phyloP scores from a whole-genome alignment of 2,329 filamentous ascomycete species.

The Exophiala bonariae region DNA sequence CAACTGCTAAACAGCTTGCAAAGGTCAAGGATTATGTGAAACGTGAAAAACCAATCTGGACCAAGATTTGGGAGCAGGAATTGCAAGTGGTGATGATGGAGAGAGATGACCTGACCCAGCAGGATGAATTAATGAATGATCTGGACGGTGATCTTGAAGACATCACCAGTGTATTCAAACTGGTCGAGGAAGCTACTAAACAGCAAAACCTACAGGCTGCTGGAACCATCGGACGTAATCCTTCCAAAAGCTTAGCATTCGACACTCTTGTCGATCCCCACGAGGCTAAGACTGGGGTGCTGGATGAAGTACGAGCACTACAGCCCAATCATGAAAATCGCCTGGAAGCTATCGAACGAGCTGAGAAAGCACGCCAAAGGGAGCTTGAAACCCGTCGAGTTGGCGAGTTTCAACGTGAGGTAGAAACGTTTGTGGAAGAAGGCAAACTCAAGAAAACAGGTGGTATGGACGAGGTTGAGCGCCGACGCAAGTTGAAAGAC shows the following conservation, averaged over 20 bases:
- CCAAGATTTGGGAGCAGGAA: constrained; percentile 99
- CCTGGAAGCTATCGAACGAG: constrained; percentile 94
- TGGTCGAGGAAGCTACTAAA: constrained; percentile 97
- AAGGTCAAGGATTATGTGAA: constrained; percentile 91
- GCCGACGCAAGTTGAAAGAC: constrained; percentile 79
- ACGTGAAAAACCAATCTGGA: constrained; percentile 93
- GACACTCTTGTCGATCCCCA: constrained; percentile 65
- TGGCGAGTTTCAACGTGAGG: constrained; percentile 81
- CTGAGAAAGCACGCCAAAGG: constrained; percentile 85
- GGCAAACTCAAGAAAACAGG: constrained; percentile 94
- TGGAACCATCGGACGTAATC: constrained; percentile 10
- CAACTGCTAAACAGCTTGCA: constrained; percentile 81
- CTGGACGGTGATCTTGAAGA: constrained; percentile 94
- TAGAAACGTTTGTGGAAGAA: constrained; percentile 81
- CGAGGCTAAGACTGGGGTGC: constrained; percentile 84
- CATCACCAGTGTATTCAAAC: constrained; percentile 84
- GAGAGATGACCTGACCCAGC: constrained; percentile 88
- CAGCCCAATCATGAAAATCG: constrained; percentile 92
- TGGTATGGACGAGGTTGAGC: constrained; percentile 90
- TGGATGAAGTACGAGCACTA: constrained; percentile 89
- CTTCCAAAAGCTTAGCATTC: constrained; percentile 51
- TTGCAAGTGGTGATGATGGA: constrained; percentile 94
- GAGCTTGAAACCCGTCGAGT: constrained; percentile 75
- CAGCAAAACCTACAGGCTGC: constrained; percentile 78
- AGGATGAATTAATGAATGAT: constrained; percentile 92